Base-by-base conservation (phyloP, 2,329 filamentous ascomycete species). In the Thelonectria blattea region DNA sequence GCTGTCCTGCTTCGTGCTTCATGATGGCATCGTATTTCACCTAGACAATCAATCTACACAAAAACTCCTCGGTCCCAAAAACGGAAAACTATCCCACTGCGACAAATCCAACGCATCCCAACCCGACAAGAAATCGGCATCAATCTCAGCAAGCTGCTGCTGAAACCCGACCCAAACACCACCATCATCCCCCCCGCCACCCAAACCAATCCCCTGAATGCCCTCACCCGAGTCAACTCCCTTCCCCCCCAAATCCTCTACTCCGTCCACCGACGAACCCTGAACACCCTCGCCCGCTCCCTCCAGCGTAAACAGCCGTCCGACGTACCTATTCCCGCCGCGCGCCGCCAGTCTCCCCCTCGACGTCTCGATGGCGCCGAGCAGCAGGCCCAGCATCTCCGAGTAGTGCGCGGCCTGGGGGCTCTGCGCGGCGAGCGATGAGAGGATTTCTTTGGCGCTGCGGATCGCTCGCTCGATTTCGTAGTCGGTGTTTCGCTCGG, bases 321-420 rank as follows among this genome's bases (percentile, higher is more conserved):
- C 68, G 0, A 71, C 68, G 1, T 71, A 71, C 9, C 65, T 66
- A 3, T 65, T 71, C 30, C 65, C 60, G 1, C 68, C 65, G 0
- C 65, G 53, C 0, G 68, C 65, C 2, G 68, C 22, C 18, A 71
- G 51, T 0, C 56, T 61, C 11, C 62, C 48, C 1, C 62, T 57
- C 15, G 65, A 62, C 8, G 69, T 61, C 10, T 67, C 59, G 10
- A 84, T 79, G 0, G 81, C 81, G 10, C 78, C 77, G 0, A 78
- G 76, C 5, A 85, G 72, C 2, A 77, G 73, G 0, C 75, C 80
- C 8, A 87, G 73, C 18, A 87, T 87, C 6, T 86, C 82, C 12
- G 80, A 76, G 65, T 88, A 87, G 52, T 86, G 84, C 3, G 77
- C 80, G 3, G 85, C 85, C 61, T 87, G 85, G 0, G 83, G 81